Base-by-base conservation (phyloP, 805 yeast genomes). In the Monosporozyma unispora region DNA sequence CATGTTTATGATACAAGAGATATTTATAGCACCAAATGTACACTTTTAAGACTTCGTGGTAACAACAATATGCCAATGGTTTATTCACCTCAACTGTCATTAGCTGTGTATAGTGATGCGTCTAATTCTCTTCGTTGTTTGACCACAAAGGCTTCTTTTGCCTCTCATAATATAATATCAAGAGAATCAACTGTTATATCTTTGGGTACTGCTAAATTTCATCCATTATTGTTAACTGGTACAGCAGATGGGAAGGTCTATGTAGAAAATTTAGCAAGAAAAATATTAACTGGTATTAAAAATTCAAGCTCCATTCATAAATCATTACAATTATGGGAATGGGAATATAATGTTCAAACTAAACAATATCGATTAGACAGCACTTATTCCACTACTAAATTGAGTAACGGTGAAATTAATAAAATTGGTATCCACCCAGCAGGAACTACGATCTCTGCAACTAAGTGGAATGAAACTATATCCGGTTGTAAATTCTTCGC, bases 391-490 rank as follows among this genome's bases (percentile, higher is more conserved):
- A 55, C 64, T 38, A 56, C 60, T 46, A 67, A 68, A 19, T 46
- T 64, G n/a, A 44, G 51, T 16, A 52, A 59, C 2, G 55, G 54
- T 29, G 72, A 68, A 14, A 53, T 53, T 18, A 55, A 60, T 22
- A 61, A 54, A 25, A 64, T 50, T 52, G 68, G 52, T 55, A 64
- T 76, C 4, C 73, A 73, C 47, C 81, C 87, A 1, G 71, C 75
- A 3, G 75, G 76, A 12, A 72, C 80, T 1, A 62, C 70, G 14
- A 65, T 84, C 6, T 72, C 80, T 0, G 55, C 76, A 2, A 46
- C 78, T 1, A 74, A 74, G 22, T 85, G 91, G 93, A 77, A 76
- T 60, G 82, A 77, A 49, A 72, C 69, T 46, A 44, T 60, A 3
- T 44, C 35, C 60, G 66, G 51, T 52, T 81, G 70, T 51, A 80